Evolutionary conservation across 2,329 filamentous ascomycete genomes (phyloP), one percentile per base, ranked within the genome.

Genomic region (Apiospora aurea): DNA sequence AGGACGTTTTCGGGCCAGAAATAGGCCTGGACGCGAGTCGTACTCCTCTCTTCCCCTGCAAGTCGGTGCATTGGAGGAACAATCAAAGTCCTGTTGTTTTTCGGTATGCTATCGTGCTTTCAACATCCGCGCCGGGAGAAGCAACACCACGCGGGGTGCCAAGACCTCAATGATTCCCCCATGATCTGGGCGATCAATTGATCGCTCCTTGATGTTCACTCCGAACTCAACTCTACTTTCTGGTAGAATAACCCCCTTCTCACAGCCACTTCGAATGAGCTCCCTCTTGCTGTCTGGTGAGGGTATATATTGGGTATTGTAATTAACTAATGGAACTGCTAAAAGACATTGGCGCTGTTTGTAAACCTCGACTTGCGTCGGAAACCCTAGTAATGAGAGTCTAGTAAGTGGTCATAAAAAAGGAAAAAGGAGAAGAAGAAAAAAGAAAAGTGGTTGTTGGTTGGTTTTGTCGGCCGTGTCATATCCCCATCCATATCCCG

Each of bases 361-460:
- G 29, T 46, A 68, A 67, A 68, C 44, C 41, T 68, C 66, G 66
- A 68, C 66, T 68, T 13, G 66, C 66, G 66, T 68, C 66, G 66
- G 41, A 46, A 68, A 68, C 66, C 57, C 34, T 41, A 64, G 21
- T 41, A 64, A 16, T 64, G 57, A 64, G 57, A 64, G 29, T 64
- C 34, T 44, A 64, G n/a, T 29, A 47, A 67, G 43, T 46, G 18
- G 16, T 61, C 34, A 26, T 34, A 14, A 21, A 21, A 21, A 46
- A 38, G 34, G 34, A 5, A 38, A 38, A 38, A 38, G 7, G 5
- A 38, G 4, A 38, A 38, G 7, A 1, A 38, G 4, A 38, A 44
- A 68, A 68, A 46, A 14, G 14, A 26, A 11, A 44, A 4, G 13
- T 29, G 46, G 24, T 47, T 29, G 14, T 14, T 47, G 13, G 24